Conservation (phyloP, 2,329 filamentous ascomycete genomes). For the Fusarium foetens region DNA sequence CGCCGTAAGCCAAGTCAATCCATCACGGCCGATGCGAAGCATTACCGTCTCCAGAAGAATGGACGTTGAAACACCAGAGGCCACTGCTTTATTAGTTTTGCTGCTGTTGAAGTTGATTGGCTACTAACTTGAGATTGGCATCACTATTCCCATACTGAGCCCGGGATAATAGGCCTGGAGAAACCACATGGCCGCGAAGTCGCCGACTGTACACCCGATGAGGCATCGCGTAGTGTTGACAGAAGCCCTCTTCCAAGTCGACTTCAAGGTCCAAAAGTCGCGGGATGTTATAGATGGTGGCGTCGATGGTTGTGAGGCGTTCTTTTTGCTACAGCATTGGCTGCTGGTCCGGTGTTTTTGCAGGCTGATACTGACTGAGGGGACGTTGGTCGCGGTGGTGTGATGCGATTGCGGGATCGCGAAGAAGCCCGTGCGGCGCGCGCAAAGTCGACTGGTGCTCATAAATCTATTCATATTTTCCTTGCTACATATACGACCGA, state of each 20-base stretch:
- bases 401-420: not conserved
- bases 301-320: not conserved
- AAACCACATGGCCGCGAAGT: conserved; percentile 66
- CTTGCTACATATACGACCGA: rapidly evolving
- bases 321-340: conserved; percentile 23
- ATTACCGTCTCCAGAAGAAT: conserved; percentile 63
- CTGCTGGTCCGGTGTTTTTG: conserved; percentile 25
- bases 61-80: conserved; percentile 61
- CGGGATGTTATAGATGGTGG: not conserved
- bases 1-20: conserved; percentile 58
- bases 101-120: rapidly evolving
- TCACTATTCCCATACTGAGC: conserved; percentile 59
- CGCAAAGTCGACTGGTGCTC: rapidly evolving
- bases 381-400: not conserved
- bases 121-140: conserved; percentile 61
- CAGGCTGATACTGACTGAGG: not conserved
- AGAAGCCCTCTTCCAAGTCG: conserved; percentile 60
- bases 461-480: rapidly evolving
- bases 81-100: conserved; percentile 52
- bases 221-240: conserved; percentile 67
- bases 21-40: conserved; percentile 59
- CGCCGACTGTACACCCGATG: conserved; percentile 64
- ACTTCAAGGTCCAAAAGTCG: conserved; percentile 48
- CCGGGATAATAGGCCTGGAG: conserved; percentile 60
- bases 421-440: not conserved